These are phyloP conservation scores for Verbena officinalis DNA, from an alignment of 257 asterid species.

Conservation along the genomic window DNA sequence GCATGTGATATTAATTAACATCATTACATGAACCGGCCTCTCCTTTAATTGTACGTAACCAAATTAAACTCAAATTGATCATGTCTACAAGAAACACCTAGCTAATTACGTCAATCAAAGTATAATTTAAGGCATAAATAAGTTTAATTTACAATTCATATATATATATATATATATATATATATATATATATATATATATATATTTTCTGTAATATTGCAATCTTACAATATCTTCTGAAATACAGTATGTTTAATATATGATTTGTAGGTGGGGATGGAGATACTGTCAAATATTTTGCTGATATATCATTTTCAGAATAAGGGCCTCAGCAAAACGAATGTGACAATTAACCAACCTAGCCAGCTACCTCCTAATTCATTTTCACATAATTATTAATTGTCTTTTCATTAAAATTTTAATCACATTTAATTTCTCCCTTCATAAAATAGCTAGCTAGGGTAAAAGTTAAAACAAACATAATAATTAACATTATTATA, in stretches of 20 bases:
- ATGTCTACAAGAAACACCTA: neutral
- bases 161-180: too few species aligned
- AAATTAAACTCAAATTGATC: neutral
- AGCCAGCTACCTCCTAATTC: too few species aligned
- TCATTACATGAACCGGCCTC: neutral
- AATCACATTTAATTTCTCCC: neutral
- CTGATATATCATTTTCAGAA: slow-evolving; percentile 42
- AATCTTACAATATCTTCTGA: too few species aligned
- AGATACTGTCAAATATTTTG: slow-evolving; percentile 26
- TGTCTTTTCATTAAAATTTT: neutral
- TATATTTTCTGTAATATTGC: too few species aligned
- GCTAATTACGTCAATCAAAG: too few species aligned
- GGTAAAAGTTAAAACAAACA: too few species aligned
- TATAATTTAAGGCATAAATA: too few species aligned
- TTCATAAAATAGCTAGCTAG: too few species aligned
- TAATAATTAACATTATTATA: neutral
- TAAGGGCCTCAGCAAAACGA: slow-evolving; percentile 37
- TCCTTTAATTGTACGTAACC: neutral
- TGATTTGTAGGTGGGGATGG: slow-evolving; percentile 29
- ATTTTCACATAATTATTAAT: slow-evolving; percentile 25
- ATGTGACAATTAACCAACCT: slow-evolving; percentile 44
- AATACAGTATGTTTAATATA: too few species aligned
- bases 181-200: too few species aligned
- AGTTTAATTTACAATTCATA: too few species aligned
- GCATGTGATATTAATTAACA: neutral